Conservation (phyloP, 495 filamentous ascomycete species). For the Amphirosellinia nigrospora region DNA sequence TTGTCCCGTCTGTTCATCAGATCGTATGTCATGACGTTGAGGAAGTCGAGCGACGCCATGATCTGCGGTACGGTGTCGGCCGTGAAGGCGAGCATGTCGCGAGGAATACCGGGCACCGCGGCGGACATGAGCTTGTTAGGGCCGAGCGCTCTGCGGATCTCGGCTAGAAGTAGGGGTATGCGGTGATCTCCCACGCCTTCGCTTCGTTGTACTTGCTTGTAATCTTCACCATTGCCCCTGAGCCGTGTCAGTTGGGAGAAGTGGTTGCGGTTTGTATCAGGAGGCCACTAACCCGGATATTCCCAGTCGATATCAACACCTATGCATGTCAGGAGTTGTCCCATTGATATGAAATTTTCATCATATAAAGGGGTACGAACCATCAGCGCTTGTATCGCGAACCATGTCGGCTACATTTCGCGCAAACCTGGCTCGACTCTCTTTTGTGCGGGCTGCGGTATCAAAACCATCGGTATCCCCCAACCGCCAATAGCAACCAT, state of each 20-base stretch:
- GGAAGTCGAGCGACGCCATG: conserved; percentile 68
- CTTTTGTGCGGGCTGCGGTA: conserved; percentile 58
- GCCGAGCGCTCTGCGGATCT: conserved; percentile 65
- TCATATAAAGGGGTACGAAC: conserved; percentile 32
- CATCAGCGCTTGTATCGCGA: conserved; percentile 65
- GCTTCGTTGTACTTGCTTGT: conserved; percentile 67
- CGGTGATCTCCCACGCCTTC: conserved; percentile 66
- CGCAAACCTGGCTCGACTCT: conserved; percentile 63
- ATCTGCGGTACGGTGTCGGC: conserved; percentile 66
- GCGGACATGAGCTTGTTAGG: conserved; percentile 68
- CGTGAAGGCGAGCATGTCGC: conserved; percentile 78
- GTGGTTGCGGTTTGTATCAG: not conserved
- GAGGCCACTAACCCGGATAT: conserved; percentile 61
- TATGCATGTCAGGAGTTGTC: conserved; percentile 25
- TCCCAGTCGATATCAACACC: conserved; percentile 80
- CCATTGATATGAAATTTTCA: not conserved
- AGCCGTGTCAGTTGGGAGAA: conserved; percentile 5
- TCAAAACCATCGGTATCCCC: conserved; percentile 70
- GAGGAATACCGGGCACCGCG: conserved; percentile 69
- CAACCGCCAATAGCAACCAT: conserved; percentile 78
- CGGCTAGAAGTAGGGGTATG: conserved; percentile 66
- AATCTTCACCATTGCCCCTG: conserved; percentile 78
- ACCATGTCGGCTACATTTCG: conserved; percentile 70
- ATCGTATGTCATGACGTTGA: conserved; percentile 85
- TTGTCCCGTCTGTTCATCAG: conserved; percentile 77